Base-by-base conservation (phyloP, 2,329 filamentous ascomycete species). In the Colletotrichum coccodes region DNA sequence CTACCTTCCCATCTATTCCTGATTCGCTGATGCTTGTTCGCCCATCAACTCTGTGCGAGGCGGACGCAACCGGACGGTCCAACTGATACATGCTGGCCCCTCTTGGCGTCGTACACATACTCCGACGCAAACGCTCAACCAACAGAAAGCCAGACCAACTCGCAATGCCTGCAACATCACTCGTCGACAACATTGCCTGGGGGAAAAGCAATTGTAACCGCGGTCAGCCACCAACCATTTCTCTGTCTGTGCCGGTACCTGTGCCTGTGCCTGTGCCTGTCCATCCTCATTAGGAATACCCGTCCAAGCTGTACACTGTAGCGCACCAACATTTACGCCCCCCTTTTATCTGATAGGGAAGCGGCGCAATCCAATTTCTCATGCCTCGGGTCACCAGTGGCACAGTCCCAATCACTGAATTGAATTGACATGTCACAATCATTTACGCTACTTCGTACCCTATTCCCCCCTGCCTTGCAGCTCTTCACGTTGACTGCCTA, bases 41-140 rank as follows among this genome's bases (percentile, higher is more conserved):
- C 8, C 6, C 40, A 32, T 36, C 26, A 23, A 40, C n/a, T 23
- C 18, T 21, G 4, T 26, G 11, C 3, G 26, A 26, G 12, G 23
- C 4, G 18, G 34, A 63, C 44, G 40, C 44, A 44, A n/a, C 34
- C 18, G 49, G 28, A 28, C 34, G 42, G 32, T 44, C 34, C 34
- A 66, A 46, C 44, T 64, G 59, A 63, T 58, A 58, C 64, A 50
- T 50, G n/a, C 44, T 34, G 36, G 2, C 30, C 60, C 16, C n/a
- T 38, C 53, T 63, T 64, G 60, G 53, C 53, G 64, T 68, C 52
- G 60, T 38, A 64, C 65, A 18, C 64, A 49, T 30, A 30, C 38
- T 14, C 49, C 42, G 40, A 47, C 63, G 38, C 49, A 66, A 56
- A 56, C 49, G 40, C 23, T 34, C 23, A 26, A 52, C 26, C 42